phyloP scores from a whole-genome alignment of 352 stramenopile species.

The Pythium chondricola region DNA sequence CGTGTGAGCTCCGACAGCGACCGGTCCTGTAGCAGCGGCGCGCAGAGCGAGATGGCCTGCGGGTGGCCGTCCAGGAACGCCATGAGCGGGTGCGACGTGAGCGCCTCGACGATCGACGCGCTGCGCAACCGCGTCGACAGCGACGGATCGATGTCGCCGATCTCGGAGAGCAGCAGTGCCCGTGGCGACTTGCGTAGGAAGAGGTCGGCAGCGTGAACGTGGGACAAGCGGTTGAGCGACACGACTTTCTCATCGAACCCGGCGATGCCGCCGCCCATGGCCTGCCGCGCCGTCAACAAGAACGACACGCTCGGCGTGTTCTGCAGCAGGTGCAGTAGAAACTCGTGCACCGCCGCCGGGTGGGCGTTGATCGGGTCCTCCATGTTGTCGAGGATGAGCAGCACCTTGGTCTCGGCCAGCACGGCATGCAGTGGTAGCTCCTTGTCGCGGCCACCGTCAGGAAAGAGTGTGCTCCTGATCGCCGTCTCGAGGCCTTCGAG shows the following conservation, averaged over 20 bases:
- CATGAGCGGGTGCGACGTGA: slow-evolving; percentile 68
- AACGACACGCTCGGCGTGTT: slow-evolving; percentile 54
- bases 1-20: slow-evolving; percentile 72
- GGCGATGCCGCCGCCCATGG: slow-evolving; percentile 59
- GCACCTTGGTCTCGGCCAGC: slow-evolving; percentile 45
- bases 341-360: slow-evolving; percentile 44
- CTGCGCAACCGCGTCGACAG: slow-evolving; percentile 19
- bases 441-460: slow-evolving; percentile 54
- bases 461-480: slow-evolving; percentile 62
- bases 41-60: slow-evolving; percentile 75
- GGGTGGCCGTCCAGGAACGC: slow-evolving; percentile 76
- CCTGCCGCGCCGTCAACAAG: slow-evolving; percentile 66
- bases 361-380: slow-evolving; percentile 73
- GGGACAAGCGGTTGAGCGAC: slow-evolving; percentile 62
- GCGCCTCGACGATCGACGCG: slow-evolving; percentile 45
- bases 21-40: slow-evolving; percentile 63
- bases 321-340: slow-evolving; percentile 59
- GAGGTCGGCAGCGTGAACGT: slow-evolving; percentile 63
- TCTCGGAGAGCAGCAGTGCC: slow-evolving; percentile 58
- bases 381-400: slow-evolving; percentile 82
- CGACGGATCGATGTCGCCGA: slow-evolving; percentile 38
- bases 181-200: slow-evolving; percentile 77
- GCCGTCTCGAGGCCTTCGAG: slow-evolving; percentile 68
- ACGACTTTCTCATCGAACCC: slow-evolving; percentile 81
- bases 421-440: slow-evolving; percentile 53